phyloP scores from a whole-genome alignment of 352 stramenopile species.

The Aphanomyces stellatus region DNA sequence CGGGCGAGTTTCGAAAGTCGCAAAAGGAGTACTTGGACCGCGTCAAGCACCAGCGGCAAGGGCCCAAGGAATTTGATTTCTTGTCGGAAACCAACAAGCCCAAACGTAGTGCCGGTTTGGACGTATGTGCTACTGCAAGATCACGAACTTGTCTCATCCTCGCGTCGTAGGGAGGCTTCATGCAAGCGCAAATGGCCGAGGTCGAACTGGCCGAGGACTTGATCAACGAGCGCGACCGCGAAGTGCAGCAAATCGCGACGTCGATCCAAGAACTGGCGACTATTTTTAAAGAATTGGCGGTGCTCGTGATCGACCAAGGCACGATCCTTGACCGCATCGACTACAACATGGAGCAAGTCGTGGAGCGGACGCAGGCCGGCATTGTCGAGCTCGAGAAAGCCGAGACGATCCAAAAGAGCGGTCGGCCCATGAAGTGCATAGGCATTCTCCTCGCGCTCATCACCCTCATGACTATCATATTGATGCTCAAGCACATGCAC shows the following conservation, averaged over 20 bases:
- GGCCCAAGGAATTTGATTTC: conserved; percentile 89
- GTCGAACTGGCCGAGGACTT: conserved; percentile 94
- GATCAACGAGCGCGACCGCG: conserved; percentile 92
- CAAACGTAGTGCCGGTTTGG: conserved; percentile 45
- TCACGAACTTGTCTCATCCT: conserved; percentile 23
- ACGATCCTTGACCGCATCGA: conserved; percentile 99
- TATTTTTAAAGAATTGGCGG: conserved; percentile 99
- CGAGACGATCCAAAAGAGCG: conserved; percentile 98
- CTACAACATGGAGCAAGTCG: conserved; percentile 99
- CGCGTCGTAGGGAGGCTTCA: conserved; percentile 74
- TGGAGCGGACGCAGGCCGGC: conserved; percentile 98
- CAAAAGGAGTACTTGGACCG: conserved; percentile 97
- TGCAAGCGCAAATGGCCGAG: conserved; percentile 90
- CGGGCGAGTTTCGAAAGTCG: conserved; percentile 92
- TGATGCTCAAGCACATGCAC: conserved; percentile 88
- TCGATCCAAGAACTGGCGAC: conserved; percentile 98
- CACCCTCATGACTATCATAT: conserved; percentile 87
- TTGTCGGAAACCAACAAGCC: conserved; percentile 52
- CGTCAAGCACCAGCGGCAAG: conserved; percentile 96
- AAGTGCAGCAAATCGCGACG: conserved; percentile 97
- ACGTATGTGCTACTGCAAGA: conserved; percentile 22
- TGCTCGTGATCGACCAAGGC: conserved; percentile 99
- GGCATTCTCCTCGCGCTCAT: conserved; percentile 88
- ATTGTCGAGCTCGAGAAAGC: conserved; percentile 98
- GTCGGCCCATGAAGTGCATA: conserved; percentile 93